Percentiles rank a stretch among this genome's conserved stretches.
Evolutionary conservation across 805 yeast genomes (phyloP).

Genomic region (Brettanomyces sp.): DNA sequence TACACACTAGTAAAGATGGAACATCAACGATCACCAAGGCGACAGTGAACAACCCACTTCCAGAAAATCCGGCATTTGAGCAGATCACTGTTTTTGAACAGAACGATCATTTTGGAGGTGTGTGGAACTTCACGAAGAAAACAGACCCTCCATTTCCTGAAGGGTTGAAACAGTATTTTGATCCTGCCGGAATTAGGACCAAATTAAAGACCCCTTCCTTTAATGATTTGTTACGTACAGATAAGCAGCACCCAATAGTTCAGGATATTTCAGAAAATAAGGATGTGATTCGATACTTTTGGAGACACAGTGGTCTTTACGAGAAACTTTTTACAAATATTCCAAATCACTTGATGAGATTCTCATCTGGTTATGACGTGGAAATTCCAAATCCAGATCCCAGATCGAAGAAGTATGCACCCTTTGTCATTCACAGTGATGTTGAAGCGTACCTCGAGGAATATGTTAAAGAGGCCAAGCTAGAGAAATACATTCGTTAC

Average conservation of each 20-base stretch:
- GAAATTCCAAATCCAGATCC: conserved; percentile 1
- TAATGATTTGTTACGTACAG: neutral
- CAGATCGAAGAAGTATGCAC: conserved; percentile 8
- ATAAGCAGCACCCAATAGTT: neutral
- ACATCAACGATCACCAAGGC: conserved; percentile 12
- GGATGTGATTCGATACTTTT: neutral
- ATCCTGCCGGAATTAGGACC: conserved; percentile 9
- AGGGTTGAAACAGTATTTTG: conserved; percentile 5
- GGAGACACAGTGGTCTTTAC: conserved; percentile 18
- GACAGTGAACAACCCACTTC: conserved; percentile 2
- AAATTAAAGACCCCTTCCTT: conserved; percentile 2
- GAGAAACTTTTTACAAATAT: conserved; percentile 32
- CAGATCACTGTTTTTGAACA: conserved; percentile 32
- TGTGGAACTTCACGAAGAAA: conserved; percentile 24
- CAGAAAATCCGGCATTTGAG: conserved; percentile 22
- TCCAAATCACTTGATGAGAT: conserved; percentile 29
- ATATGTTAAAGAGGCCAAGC: conserved; percentile 19
- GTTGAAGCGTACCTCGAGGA: conserved; percentile 10
- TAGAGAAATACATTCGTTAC: conserved; percentile 24
- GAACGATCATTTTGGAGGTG: conserved; percentile 29
- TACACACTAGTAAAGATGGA: conserved; percentile 22
- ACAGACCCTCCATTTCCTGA: conserved; percentile 15
- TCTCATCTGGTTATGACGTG: conserved; percentile 26
- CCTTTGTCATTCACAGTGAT: conserved; percentile 14
- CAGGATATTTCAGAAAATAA: neutral